Conservation (phyloP, 768 basidiomycete species). For the Termitomyces sp. region DNA sequence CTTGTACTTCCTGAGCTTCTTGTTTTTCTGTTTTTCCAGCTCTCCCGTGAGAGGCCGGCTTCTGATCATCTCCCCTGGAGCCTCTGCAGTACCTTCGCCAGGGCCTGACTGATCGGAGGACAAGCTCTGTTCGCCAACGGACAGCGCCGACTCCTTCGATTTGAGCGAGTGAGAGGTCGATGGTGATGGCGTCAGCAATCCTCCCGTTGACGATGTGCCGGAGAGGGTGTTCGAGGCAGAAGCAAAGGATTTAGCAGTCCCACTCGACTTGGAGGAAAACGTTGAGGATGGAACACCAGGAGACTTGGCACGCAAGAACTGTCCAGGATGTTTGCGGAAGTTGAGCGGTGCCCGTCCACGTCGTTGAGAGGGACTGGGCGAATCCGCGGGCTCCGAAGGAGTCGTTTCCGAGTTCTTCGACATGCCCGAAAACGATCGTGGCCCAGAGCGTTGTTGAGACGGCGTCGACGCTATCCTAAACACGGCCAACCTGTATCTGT, state of each 20-base stretch:
- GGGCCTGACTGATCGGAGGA: slow-evolving; percentile 71
- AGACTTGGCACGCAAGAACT: slow-evolving; percentile 73
- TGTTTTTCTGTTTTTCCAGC: slow-evolving; percentile 63
- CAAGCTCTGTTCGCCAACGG: slow-evolving; percentile 67
- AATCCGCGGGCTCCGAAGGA: slow-evolving; percentile 37
- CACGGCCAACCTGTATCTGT: slow-evolving; percentile 80
- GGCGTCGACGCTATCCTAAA: slow-evolving; percentile 83
- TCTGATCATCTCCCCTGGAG: slow-evolving; percentile 16
- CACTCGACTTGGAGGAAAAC: slow-evolving; percentile 40
- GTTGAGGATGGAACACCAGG: slow-evolving; percentile 45
- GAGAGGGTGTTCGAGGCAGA: slow-evolving; percentile 51
- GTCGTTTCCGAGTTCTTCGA: slow-evolving; percentile 53
- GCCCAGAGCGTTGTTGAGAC: slow-evolving; percentile 37
- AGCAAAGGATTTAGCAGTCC: slow-evolving; percentile 33
- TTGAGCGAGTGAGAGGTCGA: slow-evolving; percentile 71
- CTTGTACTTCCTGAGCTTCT: slow-evolving; percentile 84
- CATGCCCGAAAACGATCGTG: slow-evolving; percentile 55
- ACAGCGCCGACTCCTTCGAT: slow-evolving; percentile 77
- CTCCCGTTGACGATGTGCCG: slow-evolving; percentile 39
- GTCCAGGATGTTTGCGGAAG: slow-evolving; percentile 69
- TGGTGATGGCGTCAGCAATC: slow-evolving; percentile 63
- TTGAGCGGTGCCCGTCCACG: slow-evolving; percentile 68
- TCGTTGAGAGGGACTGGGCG: slow-evolving; percentile 51
- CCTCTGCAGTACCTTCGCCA: slow-evolving; percentile 36
- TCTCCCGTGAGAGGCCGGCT: slow-evolving; percentile 34